Evolutionary conservation across 768 basidiomycete genomes (phyloP), one percentile per base, ranked within the genome.

Genomic region (Ramaria sp.): DNA sequence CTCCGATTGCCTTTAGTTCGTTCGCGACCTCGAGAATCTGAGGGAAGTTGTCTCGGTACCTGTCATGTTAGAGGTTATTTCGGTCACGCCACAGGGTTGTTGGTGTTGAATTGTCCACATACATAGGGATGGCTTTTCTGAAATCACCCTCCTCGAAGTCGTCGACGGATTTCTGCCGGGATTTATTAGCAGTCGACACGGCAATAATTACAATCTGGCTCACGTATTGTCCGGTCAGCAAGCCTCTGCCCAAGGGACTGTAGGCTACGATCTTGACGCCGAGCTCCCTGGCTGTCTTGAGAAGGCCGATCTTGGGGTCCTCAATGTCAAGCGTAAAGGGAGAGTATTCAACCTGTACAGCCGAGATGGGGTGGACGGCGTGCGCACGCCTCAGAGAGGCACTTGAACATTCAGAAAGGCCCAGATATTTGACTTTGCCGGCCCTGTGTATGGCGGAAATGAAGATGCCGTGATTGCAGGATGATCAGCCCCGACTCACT

Each of bases 341-440:
- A 0, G 76, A 77, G 60, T 78, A 80, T 58, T 80, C 78, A 31
- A 78, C 68, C 64, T 80, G 75, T 10, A 80, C 64, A 0, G 75
- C 74, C 1, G 76, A 57, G 31, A 80, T 78, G 7, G 77, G 77
- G 51, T 80, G 79, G 10, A 80, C 64, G 7, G 73, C 72, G 39
- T 72, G 73, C 11, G 79, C 80, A 15, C 80, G 74, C 24, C 78
- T 74, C 24, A 82, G 69, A 1, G 77, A 75, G 3, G 59, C 55
- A 0, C 74, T 69, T 2, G 76, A 76, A 56, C 72, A 67, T 62
- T 82, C 81, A 20, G 78, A 80, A 43, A 82, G 72, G 0, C 81
- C 79, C 10, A 82, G 61, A 63, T 78, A 72, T 54, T 73, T 75
- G 51, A 78, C 71, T 63, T 76, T 80, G 0, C 77, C 78, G 59